These are phyloP conservation scores for Mycosphaerella sp. DNA, from an alignment of 2,329 filamentous ascomycete genomes.

Conservation along the genomic window DNA sequence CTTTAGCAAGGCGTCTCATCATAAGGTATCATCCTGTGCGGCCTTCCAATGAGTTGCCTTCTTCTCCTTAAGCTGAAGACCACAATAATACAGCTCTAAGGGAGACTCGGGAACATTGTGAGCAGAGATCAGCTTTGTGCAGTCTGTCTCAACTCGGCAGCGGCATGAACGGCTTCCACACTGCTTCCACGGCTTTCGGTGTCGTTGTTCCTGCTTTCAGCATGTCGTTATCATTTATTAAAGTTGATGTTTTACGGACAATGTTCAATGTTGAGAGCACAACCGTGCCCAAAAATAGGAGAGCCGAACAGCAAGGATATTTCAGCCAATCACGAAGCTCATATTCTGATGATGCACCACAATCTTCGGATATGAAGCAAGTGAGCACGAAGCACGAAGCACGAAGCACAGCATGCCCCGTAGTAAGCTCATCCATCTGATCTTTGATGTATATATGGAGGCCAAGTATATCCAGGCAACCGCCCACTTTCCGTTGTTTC, in stretches of 20 bases:
- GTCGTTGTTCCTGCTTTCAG: too few relatives aligned
- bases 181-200: background rate
- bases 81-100: background rate
- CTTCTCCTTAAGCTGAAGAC: background rate
- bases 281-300: constrained; percentile 1
- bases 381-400: background rate
- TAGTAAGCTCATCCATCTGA: constrained; percentile 1
- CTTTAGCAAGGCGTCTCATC: too few relatives aligned
- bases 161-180: background rate
- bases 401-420: background rate
- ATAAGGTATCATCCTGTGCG: too few relatives aligned
- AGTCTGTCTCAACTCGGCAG: background rate
- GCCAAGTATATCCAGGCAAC: constrained; percentile 7
- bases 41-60: too few relatives aligned
- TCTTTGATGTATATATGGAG: background rate
- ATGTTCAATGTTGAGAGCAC: constrained; percentile 2
- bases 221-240: too few relatives aligned
- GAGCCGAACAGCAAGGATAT: constrained; percentile 1
- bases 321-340: constrained; percentile 1
- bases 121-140: too few relatives aligned
- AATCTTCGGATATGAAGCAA: constrained; percentile 9
- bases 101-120: too few relatives aligned
- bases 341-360: constrained; percentile 4
- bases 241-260: background rate
- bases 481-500: background rate